Conservation (phyloP, 2,329 filamentous ascomycete species). For the Acrocalymma vagum region DNA sequence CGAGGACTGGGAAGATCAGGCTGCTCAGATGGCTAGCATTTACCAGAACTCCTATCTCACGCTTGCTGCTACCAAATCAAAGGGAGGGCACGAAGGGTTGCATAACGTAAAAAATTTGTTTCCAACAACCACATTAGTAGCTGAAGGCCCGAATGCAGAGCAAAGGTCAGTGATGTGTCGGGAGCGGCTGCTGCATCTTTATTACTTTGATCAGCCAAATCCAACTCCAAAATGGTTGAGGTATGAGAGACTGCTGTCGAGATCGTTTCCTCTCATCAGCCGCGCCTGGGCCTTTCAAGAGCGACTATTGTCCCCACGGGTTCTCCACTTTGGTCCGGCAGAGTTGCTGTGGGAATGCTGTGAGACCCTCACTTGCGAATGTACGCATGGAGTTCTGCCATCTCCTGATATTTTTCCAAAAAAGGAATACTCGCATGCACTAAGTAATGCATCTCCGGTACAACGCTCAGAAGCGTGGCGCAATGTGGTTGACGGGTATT, state of each 20-base stretch:
- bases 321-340: slow-evolving; percentile 20
- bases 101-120: neutral
- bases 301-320: slow-evolving; percentile 23
- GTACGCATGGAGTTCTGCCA: too few relatives aligned
- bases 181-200: neutral
- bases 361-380: too few relatives aligned
- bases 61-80: slow-evolving; percentile 8
- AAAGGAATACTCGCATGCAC: too few relatives aligned
- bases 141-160: neutral
- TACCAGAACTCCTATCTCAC: slow-evolving; percentile 7
- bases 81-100: slow-evolving; percentile 2
- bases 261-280: slow-evolving; percentile 8
- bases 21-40: slow-evolving; percentile 6
- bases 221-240: neutral
- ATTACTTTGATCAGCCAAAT: neutral
- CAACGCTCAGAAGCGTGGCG: too few relatives aligned
- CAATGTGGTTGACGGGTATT: neutral
- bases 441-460: too few relatives aligned
- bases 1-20: slow-evolving; percentile 1
- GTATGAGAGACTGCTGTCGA: neutral
- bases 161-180: neutral
- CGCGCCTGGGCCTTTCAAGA: slow-evolving; percentile 31
- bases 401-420: too few relatives aligned
- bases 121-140: neutral
- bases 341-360: slow-evolving; percentile 29